A percentile compares a stretch with the other conserved stretches of the same genome.
These are phyloP conservation scores for Lactifluus piperatus DNA, from an alignment of 768 basidiomycete species.

Conservation along the genomic window DNA sequence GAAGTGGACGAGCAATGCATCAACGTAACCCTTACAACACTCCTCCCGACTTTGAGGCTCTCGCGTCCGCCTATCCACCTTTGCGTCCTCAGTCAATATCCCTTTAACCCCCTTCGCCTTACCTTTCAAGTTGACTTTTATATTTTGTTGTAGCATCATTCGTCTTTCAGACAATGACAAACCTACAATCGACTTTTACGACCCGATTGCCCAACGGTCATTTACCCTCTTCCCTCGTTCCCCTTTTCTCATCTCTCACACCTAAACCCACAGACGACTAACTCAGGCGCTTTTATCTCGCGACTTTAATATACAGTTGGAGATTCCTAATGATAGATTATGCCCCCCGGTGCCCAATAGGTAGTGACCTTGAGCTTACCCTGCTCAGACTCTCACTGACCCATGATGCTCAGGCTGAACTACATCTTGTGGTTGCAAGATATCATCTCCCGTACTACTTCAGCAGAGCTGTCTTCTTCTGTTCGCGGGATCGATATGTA, in stretches of 20 bases:
- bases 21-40: constrained; percentile 39
- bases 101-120: not conserved
- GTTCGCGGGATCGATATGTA: constrained; percentile 69
- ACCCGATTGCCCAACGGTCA: constrained; percentile 62
- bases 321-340: constrained; percentile 60
- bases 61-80: constrained; percentile 38
- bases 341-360: constrained; percentile 67
- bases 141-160: constrained; percentile 21
- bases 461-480: not conserved
- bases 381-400: not conserved
- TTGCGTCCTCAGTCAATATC: constrained; percentile 44
- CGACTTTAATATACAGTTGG: constrained; percentile 60
- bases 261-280: constrained; percentile 45
- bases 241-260: not conserved
- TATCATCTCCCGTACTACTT: constrained; percentile 27
- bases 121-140: not conserved
- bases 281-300: constrained; percentile 70
- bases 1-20: constrained; percentile 29
- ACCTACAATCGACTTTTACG: constrained; percentile 63
- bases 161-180: constrained; percentile 19
- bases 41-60: constrained; percentile 46
- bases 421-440: constrained; percentile 85
- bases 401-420: constrained; percentile 48
- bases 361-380: no score
- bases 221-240: not conserved